Evolutionary conservation across 108 stramenopile species (phyloP), one percentile per base, ranked within the genome.

Genomic region (Chaetoceros muelleri): DNA sequence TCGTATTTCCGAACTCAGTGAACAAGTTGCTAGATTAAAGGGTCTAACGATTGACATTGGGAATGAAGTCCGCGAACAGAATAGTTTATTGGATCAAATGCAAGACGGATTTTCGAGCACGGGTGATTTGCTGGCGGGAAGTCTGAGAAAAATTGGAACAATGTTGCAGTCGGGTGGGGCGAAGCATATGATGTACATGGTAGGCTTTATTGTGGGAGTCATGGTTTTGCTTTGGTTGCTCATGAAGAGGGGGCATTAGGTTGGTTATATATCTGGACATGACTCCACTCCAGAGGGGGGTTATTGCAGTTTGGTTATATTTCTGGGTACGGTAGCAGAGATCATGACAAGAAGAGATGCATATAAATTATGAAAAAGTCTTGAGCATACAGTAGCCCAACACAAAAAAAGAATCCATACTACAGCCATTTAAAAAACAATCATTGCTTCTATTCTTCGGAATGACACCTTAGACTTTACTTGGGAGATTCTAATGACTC

Each of bases 131-230:
- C 57, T 92, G 44, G 52, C 70, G 48, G 72, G 74, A 24, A 79
- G 78, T 60, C 62, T 88, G 70, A 56, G 50, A 45, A 61, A 79
- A 48, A 88, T 93, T 58, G 91, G 91, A 27, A 81, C 76, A n/a
- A 93, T 88, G 91, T 55, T 88, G 61, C 81, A 93, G 49, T 69
- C 79, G 19, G 76, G 82, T 1, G 82, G 82, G 2, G 74, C 80
- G 23, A 87, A 82, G 73, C 90, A 92, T 57, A 87, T 92, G 90
- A 85, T 81, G 46, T 88, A 87, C 66, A 73, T 93, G 77, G 87
- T 88, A 25, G 79, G 61, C 24, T 88, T 93, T 72, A 78, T 85
- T 44, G 87, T 88, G 3, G 67, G 79, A 52, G 85, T 88, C 2
- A 79, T 92, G 70, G 71, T 85, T 29, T 84, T 92, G 30, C 64